These are phyloP conservation scores for Penicillium sp. DNA, from an alignment of 2,329 filamentous ascomycete species.

Conservation along the genomic window DNA sequence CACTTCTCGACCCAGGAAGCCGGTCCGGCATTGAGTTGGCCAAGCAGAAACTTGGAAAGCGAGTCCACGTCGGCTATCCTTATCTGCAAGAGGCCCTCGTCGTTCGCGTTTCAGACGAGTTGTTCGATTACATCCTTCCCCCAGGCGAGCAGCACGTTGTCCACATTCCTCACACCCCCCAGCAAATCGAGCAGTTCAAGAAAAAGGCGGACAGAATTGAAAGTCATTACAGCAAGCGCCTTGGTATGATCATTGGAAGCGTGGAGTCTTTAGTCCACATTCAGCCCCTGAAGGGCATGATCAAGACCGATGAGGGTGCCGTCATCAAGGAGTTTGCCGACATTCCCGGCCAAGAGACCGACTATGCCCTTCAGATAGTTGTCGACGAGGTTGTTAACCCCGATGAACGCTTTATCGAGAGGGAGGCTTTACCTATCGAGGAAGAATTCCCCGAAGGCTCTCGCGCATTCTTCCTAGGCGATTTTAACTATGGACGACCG, in stretches of 20 bases:
- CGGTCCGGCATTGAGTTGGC: slow-evolving; percentile 72
- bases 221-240: slow-evolving; percentile 82
- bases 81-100: slow-evolving; percentile 95
- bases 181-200: slow-evolving; percentile 79
- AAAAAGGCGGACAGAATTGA: slow-evolving; percentile 85
- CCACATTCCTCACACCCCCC: slow-evolving; percentile 69
- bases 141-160: slow-evolving; percentile 66
- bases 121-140: slow-evolving; percentile 82
- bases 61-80: slow-evolving; percentile 89
- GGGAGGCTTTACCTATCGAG: slow-evolving; percentile 80
- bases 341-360: slow-evolving; percentile 80
- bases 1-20: slow-evolving; percentile 71
- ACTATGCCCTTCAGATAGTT: slow-evolving; percentile 87
- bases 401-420: slow-evolving; percentile 91
- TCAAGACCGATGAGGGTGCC: slow-evolving; percentile 87
- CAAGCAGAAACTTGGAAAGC: slow-evolving; percentile 77
- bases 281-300: slow-evolving; percentile 87
- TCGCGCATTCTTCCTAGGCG: slow-evolving; percentile 88
- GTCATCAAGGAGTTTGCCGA: slow-evolving; percentile 90
- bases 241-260: slow-evolving; percentile 82
- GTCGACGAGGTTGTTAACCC: slow-evolving; percentile 89
- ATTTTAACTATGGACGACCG: slow-evolving; percentile 88
- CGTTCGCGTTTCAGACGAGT: slow-evolving; percentile 83
- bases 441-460: slow-evolving; percentile 86
- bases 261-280: slow-evolving; percentile 91